These are phyloP conservation scores for Fagopyrum tataricum DNA, from an alignment of 148 eudicot species.

Conservation along the genomic window DNA sequence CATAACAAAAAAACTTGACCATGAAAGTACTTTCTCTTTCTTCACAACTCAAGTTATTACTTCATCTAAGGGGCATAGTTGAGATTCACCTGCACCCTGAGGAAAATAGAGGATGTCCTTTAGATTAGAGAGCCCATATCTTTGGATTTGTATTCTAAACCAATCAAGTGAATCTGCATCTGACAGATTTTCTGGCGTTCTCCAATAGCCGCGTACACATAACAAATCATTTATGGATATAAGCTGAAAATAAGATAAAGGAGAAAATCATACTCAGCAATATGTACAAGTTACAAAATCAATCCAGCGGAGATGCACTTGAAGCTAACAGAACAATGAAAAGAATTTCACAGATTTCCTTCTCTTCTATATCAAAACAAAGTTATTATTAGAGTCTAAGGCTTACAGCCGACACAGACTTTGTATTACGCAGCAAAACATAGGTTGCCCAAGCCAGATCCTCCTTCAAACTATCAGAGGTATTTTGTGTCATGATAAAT, in stretches of 20 bases:
- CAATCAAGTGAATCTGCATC: constrained; percentile 43
- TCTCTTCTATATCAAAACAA: not conserved
- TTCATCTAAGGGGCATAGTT: not conserved
- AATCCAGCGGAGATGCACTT: not conserved
- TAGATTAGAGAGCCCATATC: constrained; percentile 48
- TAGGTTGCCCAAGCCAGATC: constrained; percentile 96
- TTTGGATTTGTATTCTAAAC: constrained; percentile 49
- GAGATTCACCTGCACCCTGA: constrained; percentile 44
- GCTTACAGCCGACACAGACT: constrained; percentile 72
- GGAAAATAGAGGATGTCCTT: constrained; percentile 70
- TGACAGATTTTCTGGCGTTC: constrained; percentile 44
- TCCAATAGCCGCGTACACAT: constrained; percentile 96
- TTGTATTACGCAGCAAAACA: constrained; percentile 78
- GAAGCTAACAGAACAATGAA: too few relatives aligned
- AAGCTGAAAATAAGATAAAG: constrained; percentile 41
- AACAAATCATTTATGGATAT: constrained; percentile 53
- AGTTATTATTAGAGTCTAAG: not conserved
- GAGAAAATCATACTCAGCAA: constrained; percentile 6
- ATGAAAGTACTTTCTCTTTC: not conserved
- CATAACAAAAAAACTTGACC: not conserved
- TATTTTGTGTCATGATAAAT: constrained; percentile 64
- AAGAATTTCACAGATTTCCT: not conserved
- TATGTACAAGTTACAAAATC: not conserved
- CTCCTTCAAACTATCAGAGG: constrained; percentile 55
- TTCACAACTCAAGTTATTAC: not conserved